Percentiles rank a stretch among this genome's conserved stretches.
Evolutionary conservation across 768 basidiomycete species (phyloP).

Genomic region (Amanita molliuscula): DNA sequence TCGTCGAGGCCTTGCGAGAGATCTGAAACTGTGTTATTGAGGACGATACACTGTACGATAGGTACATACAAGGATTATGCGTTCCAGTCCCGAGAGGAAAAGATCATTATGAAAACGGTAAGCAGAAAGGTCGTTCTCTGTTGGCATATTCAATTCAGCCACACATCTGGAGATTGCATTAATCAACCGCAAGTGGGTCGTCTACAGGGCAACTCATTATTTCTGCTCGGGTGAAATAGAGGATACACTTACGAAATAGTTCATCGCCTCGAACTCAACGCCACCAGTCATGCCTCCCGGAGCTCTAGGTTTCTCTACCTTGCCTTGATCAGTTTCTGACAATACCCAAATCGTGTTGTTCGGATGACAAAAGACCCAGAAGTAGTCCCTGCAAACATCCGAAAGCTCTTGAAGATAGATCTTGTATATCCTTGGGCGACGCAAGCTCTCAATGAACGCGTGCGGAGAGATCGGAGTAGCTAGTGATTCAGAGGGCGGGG

Average conservation of each 20-base stretch:
- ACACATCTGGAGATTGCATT: conserved; percentile 67
- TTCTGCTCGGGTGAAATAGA: no score
- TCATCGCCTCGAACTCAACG: conserved; percentile 96
- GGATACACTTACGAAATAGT: conserved; percentile 65
- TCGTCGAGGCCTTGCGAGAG: conserved; percentile 87
- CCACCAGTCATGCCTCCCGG: conserved; percentile 99
- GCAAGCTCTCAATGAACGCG: conserved; percentile 57
- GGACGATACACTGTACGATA: background rate
- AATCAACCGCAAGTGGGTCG: conserved; percentile 77
- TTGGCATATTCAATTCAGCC: conserved; percentile 53
- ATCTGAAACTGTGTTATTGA: conserved; percentile 40
- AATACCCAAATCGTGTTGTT: conserved; percentile 89
- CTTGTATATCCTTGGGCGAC: conserved; percentile 25
- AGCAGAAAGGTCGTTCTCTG: conserved; percentile 67
- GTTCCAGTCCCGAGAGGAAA: conserved; percentile 86
- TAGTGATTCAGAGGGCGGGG: conserved; percentile 22
- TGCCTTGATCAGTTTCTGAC: conserved; percentile 69
- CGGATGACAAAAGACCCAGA: conserved; percentile 96
- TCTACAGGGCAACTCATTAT: conserved; percentile 33
- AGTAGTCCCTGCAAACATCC: conserved; percentile 88
- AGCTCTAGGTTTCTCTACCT: conserved; percentile 84
- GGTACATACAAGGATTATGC: conserved; percentile 68
- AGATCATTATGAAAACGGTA: conserved; percentile 78
- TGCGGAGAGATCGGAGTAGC: conserved; percentile 40
- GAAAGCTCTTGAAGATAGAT: conserved; percentile 32